phyloP scores from a whole-genome alignment of 768 basidiomycete species.

The Phylloporus arenicola region DNA sequence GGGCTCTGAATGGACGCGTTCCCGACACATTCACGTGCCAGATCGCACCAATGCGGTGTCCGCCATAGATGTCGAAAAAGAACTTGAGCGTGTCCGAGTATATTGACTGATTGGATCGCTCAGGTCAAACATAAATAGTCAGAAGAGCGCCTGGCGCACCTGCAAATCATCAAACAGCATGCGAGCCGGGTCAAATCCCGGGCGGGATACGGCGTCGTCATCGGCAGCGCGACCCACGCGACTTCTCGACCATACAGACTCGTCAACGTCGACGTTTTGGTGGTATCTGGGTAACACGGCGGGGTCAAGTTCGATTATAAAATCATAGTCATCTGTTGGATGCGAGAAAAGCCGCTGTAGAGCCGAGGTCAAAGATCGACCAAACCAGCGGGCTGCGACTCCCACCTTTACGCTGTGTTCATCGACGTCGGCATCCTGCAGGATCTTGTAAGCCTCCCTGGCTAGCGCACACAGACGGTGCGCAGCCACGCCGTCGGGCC shows the following conservation, averaged over 20 bases:
- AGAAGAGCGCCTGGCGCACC: slow-evolving; percentile 38
- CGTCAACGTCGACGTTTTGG: slow-evolving; percentile 59
- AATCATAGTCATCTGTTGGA: slow-evolving; percentile 79
- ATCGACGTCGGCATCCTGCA: slow-evolving; percentile 50
- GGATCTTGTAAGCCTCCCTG: slow-evolving; percentile 59
- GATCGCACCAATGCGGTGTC: slow-evolving; percentile 70
- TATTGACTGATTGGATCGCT: slow-evolving; percentile 41
- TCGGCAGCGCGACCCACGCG: slow-evolving; percentile 27
- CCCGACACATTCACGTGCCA: slow-evolving; percentile 75
- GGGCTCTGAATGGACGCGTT: slow-evolving; percentile 67
- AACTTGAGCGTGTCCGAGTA: slow-evolving; percentile 76
- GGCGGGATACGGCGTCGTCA: slow-evolving; percentile 31
- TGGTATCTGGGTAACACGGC: slow-evolving; percentile 61
- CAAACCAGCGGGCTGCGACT: neutral
- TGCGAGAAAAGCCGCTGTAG: slow-evolving; percentile 78
- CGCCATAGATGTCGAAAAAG: slow-evolving; percentile 82
- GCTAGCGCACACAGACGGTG: slow-evolving; percentile 70
- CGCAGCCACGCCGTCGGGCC: slow-evolving; percentile 69
- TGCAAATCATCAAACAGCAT: slow-evolving; percentile 66
- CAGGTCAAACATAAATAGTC: slow-evolving; percentile 1
- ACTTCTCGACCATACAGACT: slow-evolving; percentile 41
- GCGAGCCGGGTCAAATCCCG: slow-evolving; percentile 78
- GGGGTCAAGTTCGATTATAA: slow-evolving; percentile 72
- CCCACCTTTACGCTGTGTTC: slow-evolving; percentile 56
- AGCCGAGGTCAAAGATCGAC: neutral